A percentile compares a stretch with the other conserved stretches of the same genome.
Evolutionary conservation across 2,329 filamentous ascomycete genomes (phyloP).

Genomic region (Arthroderma sp.): DNA sequence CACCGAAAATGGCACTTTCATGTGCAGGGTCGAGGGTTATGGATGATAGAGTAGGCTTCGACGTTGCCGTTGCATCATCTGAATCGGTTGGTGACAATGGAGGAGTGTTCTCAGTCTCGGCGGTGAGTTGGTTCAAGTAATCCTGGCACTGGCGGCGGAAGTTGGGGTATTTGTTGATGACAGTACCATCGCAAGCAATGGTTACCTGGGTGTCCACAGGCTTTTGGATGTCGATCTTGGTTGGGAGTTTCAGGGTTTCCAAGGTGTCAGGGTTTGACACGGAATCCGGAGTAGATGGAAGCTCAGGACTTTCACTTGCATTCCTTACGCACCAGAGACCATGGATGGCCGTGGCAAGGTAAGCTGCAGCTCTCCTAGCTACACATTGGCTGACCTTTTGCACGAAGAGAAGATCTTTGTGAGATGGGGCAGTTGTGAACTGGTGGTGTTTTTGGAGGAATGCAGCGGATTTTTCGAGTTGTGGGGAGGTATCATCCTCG

Average conservation of each 20-base stretch:
- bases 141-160: constrained; percentile 33
- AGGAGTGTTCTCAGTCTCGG: constrained; percentile 12
- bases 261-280: constrained; percentile 13
- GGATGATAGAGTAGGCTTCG: constrained; percentile 12
- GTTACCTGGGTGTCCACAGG: constrained; percentile 20
- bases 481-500: constrained; percentile 33
- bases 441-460: constrained; percentile 41
- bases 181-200: constrained; percentile 40
- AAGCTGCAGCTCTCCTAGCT: constrained; percentile 46
- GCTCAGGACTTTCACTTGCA: constrained; percentile 26
- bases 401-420: constrained; percentile 42
- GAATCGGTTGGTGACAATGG: not conserved
- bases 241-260: constrained; percentile 11
- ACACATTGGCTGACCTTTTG: constrained; percentile 40
- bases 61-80: not conserved
- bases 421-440: constrained; percentile 31
- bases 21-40: constrained; percentile 30
- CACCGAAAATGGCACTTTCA: constrained; percentile 34
- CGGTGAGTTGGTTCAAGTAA: constrained; percentile 30
- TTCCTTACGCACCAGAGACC: constrained; percentile 46
- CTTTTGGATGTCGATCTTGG: constrained; percentile 2
- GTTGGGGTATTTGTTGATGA: constrained; percentile 39
- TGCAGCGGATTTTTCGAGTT: constrained; percentile 26
- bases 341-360: constrained; percentile 50
- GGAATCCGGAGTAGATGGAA: constrained; percentile 12